phyloP scores from a whole-genome alignment of 2,329 filamentous ascomycete genomes.

The Trichophyton equinum region DNA sequence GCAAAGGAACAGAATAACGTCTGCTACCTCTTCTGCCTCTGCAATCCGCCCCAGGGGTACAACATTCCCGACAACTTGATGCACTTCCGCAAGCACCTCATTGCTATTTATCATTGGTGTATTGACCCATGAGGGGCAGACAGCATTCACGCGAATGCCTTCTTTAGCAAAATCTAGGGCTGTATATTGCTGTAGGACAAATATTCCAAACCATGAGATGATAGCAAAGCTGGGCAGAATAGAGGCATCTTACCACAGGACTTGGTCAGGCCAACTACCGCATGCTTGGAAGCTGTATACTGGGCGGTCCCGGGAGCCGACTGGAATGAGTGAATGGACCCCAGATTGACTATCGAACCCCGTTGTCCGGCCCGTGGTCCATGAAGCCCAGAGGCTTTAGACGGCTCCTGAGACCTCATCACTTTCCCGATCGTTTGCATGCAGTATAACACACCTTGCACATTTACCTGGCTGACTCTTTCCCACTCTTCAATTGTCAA shows the following conservation, averaged over 20 bases:
- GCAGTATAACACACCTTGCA: neutral
- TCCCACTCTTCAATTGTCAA: neutral
- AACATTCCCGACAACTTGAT: slow-evolving; percentile 8
- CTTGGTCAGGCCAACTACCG: slow-evolving; percentile 34
- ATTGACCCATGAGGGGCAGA: slow-evolving; percentile 23
- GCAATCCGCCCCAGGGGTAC: slow-evolving; percentile 18
- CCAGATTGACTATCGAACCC: slow-evolving; percentile 30
- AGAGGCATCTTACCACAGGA: slow-evolving; percentile 13
- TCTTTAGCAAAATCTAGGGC: slow-evolving; percentile 20
- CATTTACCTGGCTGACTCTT: neutral
- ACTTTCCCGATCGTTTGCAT: neutral
- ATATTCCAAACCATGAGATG: neutral
- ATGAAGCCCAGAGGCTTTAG: slow-evolving; percentile 27
- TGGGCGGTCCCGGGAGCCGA: slow-evolving; percentile 24
- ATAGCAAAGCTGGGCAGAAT: too few species aligned
- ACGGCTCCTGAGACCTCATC: slow-evolving; percentile 12
- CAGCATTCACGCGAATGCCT: slow-evolving; percentile 22
- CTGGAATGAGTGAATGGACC: slow-evolving; percentile 22
- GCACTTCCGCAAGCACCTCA: slow-evolving; percentile 11
- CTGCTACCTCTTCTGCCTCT: slow-evolving; percentile 21
- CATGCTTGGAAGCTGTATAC: slow-evolving; percentile 35
- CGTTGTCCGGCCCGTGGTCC: slow-evolving; percentile 14
- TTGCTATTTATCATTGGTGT: slow-evolving; percentile 20
- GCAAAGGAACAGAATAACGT: slow-evolving; percentile 20
- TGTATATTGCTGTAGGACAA: neutral